phyloP scores from a whole-genome alignment of 345 rosid genomes.

The Lagerstroemia speciosa region DNA sequence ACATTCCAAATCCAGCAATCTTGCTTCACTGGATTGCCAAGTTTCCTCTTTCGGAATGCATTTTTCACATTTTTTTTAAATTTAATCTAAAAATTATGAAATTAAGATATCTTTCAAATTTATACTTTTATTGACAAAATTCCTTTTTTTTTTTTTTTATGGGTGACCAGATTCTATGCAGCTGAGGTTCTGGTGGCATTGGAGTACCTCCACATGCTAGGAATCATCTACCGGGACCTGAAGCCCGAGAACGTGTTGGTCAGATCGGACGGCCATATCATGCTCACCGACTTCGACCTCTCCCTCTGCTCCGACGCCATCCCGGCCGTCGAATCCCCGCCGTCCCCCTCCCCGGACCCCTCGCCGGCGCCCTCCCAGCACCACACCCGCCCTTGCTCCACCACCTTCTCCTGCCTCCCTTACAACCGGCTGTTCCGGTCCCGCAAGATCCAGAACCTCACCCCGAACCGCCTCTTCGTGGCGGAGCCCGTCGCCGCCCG shows the following conservation, averaged over 20 bases:
- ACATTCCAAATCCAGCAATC: not conserved
- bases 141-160: not conserved
- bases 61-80: not conserved
- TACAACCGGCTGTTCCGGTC: slow-evolving; percentile 48
- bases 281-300: slow-evolving; percentile 94
- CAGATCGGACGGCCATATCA: slow-evolving; percentile 94
- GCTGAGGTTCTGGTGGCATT: slow-evolving; percentile 88
- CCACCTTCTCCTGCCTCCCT: slow-evolving; percentile 39
- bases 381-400: slow-evolving; percentile 19
- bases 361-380: slow-evolving; percentile 13
- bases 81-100: not conserved
- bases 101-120: too few species aligned
- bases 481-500: slow-evolving; percentile 93
- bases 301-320: slow-evolving; percentile 69
- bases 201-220: slow-evolving; percentile 94
- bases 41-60: too few species aligned
- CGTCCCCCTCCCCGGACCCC: slow-evolving; percentile 30
- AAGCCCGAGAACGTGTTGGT: slow-evolving; percentile 92
- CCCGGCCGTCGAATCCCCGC: slow-evolving; percentile 74
- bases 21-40: not conserved
- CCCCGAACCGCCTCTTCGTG: slow-evolving; percentile 49
- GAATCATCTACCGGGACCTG: slow-evolving; percentile 87
- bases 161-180: slow-evolving; percentile 60
- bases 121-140: not conserved
- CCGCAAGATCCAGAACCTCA: slow-evolving; percentile 42